These are phyloP conservation scores for Alternaria triticina DNA, from an alignment of 2,329 filamentous ascomycete species.

Conservation along the genomic window DNA sequence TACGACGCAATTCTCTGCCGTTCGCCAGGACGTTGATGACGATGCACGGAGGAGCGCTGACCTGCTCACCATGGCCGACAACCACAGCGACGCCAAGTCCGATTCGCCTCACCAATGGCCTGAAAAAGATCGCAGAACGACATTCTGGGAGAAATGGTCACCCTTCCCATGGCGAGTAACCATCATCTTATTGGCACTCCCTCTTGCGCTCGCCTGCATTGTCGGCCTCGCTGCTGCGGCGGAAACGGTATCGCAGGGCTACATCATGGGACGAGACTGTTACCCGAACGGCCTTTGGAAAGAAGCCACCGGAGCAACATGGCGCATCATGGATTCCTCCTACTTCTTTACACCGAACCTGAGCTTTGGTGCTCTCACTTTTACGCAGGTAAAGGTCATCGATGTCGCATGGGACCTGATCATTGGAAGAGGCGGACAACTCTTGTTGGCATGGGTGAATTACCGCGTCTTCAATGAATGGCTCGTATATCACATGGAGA, in stretches of 20 bases:
- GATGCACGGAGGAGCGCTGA: conserved; percentile 10
- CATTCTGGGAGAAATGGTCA: conserved; percentile 9
- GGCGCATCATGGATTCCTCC: conserved; percentile 44
- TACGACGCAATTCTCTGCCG: conserved; percentile 2
- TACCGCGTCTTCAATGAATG: conserved; percentile 49
- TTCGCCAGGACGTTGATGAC: conserved; percentile 10
- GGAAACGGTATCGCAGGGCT: conserved; percentile 34
- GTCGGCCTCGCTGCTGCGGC: conserved; percentile 36
- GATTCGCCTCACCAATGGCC: neutral
- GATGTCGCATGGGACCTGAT: conserved; percentile 49
- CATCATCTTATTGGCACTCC: conserved; percentile 22
- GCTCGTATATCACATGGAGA: conserved; percentile 45
- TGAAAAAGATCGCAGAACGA: neutral
- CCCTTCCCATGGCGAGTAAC: conserved; percentile 33
- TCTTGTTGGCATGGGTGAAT: conserved; percentile 42
- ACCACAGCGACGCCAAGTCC: conserved; percentile 1
- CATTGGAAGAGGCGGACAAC: conserved; percentile 45
- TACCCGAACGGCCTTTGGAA: conserved; percentile 44
- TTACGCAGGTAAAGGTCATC: conserved; percentile 47
- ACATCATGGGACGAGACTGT: conserved; percentile 35
- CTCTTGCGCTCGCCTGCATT: conserved; percentile 33
- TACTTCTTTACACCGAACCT: conserved; percentile 45
- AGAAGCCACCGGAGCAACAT: conserved; percentile 34
- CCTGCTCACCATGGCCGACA: conserved; percentile 6
- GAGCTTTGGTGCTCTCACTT: conserved; percentile 40